Conservation (phyloP, 2,329 filamentous ascomycete genomes). For the Colletotrichum phormii region DNA sequence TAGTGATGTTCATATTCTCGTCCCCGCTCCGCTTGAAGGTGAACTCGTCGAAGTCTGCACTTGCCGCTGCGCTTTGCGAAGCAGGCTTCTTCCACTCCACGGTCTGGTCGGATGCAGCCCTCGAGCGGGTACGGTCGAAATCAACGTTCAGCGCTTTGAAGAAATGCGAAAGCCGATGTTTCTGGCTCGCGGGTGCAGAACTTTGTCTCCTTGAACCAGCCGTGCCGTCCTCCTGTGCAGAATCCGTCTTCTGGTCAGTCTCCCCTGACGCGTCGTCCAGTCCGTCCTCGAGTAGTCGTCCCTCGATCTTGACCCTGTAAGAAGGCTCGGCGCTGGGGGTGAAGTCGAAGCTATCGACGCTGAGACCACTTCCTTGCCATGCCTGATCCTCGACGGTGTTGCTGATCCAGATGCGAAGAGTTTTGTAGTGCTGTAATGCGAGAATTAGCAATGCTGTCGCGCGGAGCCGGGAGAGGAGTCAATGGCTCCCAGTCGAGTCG, state of each 20-base stretch:
- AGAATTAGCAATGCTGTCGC: background rate
- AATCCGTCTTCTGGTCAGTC: conserved; percentile 55
- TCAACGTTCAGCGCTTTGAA: conserved; percentile 84
- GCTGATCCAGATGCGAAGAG: conserved; percentile 91
- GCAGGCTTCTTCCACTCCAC: conserved; percentile 91
- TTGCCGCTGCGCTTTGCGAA: conserved; percentile 64
- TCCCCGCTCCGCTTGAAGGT: conserved; percentile 93
- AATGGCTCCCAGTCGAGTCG: background rate
- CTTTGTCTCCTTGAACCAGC: conserved; percentile 47
- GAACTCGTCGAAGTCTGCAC: conserved; percentile 86
- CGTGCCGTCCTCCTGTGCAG: conserved; percentile 48
- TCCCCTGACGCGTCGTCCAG: conserved; percentile 54
- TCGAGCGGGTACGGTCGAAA: conserved; percentile 73
- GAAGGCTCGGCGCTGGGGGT: conserved; percentile 80
- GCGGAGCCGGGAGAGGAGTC: background rate
- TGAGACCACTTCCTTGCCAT: conserved; percentile 82
- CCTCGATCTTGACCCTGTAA: conserved; percentile 93
- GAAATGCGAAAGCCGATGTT: conserved; percentile 78
- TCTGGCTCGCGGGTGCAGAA: conserved; percentile 51
- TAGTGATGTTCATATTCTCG: conserved; percentile 90
- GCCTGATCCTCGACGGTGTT: conserved; percentile 95
- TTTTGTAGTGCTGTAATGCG: conserved; percentile 74
- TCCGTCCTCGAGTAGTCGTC: conserved; percentile 80
- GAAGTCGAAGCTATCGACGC: conserved; percentile 84
- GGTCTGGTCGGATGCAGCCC: conserved; percentile 64